Evolutionary conservation across 495 filamentous ascomycete genomes (phyloP).

Genomic region (Penicillium mononematosum): DNA sequence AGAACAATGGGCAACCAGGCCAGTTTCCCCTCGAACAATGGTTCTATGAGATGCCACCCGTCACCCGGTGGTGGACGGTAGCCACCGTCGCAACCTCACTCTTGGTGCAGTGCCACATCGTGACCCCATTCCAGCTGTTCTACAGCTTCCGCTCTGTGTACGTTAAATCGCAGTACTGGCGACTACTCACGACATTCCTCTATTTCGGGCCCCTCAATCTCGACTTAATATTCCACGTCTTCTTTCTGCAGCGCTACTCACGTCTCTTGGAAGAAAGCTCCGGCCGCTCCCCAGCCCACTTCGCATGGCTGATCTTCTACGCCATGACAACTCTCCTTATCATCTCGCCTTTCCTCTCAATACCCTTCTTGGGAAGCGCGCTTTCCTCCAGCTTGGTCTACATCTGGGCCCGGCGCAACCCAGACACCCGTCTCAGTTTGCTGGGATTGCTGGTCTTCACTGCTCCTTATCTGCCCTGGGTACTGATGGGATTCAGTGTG

Average conservation of each 20-base stretch:
- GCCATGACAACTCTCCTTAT: slow-evolving; percentile 70
- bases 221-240: slow-evolving; percentile 96
- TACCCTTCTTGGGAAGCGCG: slow-evolving; percentile 89
- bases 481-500: slow-evolving; percentile 86
- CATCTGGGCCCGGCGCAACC: slow-evolving; percentile 95
- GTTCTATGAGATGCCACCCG: slow-evolving; percentile 97
- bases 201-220: slow-evolving; percentile 95
- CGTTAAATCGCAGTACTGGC: slow-evolving; percentile 93
- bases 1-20: slow-evolving; percentile 54
- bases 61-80: slow-evolving; percentile 94
- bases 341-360: slow-evolving; percentile 77
- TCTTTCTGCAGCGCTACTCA: slow-evolving; percentile 96
- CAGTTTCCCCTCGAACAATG: slow-evolving; percentile 90
- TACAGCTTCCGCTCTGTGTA: slow-evolving; percentile 95
- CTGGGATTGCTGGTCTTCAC: slow-evolving; percentile 86
- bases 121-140: slow-evolving; percentile 91
- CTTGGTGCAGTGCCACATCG: slow-evolving; percentile 86
- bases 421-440: slow-evolving; percentile 86
- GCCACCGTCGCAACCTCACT: slow-evolving; percentile 86
- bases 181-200: slow-evolving; percentile 87
- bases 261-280: slow-evolving; percentile 93
- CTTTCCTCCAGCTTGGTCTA: slow-evolving; percentile 92
- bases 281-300: slow-evolving; percentile 83
- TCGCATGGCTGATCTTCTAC: slow-evolving; percentile 90
- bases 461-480: slow-evolving; percentile 95